Conservation (phyloP, 768 basidiomycete species). For the Pholiota molesta region DNA sequence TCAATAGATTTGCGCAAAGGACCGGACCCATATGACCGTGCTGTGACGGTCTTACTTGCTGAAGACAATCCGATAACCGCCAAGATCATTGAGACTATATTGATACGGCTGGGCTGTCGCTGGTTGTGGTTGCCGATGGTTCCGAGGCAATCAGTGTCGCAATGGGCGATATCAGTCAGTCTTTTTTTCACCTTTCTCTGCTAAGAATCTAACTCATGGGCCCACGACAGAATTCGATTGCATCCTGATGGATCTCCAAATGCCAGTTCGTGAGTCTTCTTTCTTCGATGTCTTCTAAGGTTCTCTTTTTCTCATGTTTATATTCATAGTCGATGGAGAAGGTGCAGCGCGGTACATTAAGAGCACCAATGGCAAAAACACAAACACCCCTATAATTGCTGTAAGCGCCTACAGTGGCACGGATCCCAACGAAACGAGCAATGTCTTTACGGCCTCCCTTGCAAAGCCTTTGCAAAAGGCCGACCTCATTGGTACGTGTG, state of each 20-base stretch:
- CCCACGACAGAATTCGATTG: constrained; percentile 81
- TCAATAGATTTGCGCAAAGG: constrained; percentile 80
- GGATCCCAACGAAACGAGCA: constrained; percentile 64
- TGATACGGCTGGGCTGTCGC: constrained; percentile 92
- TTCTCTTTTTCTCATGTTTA: constrained; percentile 5
- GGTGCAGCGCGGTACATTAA: constrained; percentile 97
- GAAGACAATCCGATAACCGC: constrained; percentile 99
- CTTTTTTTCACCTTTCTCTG: constrained; percentile 8
- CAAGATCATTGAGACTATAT: constrained; percentile 94
- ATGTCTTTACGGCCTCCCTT: constrained; percentile 79
- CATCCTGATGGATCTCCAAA: constrained; percentile 93
- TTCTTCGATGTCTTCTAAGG: neutral
- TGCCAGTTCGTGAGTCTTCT: constrained; percentile 82
- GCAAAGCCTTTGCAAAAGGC: constrained; percentile 90
- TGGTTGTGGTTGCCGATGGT: constrained; percentile 96
- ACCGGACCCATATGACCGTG: constrained; percentile 79
- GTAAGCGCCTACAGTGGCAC: constrained; percentile 85
- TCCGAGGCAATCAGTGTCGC: constrained; percentile 97
- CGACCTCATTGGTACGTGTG: constrained; percentile 66
- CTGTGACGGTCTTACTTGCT: constrained; percentile 92
- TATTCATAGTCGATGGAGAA: constrained; percentile 81
- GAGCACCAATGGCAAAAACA: constrained; percentile 94
- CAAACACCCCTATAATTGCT: constrained; percentile 89
- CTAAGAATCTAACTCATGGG: constrained; percentile 21
- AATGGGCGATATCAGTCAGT: constrained; percentile 96